Conservation (phyloP, 495 filamentous ascomycete species). For the Rostrohypoxylon terebratum region DNA sequence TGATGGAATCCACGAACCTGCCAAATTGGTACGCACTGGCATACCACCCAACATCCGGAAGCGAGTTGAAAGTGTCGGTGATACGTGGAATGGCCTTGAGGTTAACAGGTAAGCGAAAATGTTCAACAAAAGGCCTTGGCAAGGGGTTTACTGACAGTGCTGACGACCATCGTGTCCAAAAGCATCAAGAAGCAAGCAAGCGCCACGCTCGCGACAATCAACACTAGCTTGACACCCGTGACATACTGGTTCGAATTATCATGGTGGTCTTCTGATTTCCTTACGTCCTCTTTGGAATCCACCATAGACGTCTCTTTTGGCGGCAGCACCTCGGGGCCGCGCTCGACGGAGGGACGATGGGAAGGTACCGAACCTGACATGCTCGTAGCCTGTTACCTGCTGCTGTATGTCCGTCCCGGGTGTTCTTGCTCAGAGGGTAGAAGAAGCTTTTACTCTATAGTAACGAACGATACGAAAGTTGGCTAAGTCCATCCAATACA, state of each 20-base stretch:
- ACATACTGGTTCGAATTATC: background rate
- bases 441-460: no score
- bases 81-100: conserved; percentile 49
- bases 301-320: no score
- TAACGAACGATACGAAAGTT: no score
- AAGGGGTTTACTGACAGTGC: conserved; percentile 40
- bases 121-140: background rate
- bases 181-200: conserved; percentile 60
- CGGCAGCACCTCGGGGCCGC: no score
- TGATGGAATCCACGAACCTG: conserved; percentile 5
- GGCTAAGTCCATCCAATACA: no score
- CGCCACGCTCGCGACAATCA: conserved; percentile 33
- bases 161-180: conserved; percentile 60
- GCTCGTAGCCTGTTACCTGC: no score
- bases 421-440: no score
- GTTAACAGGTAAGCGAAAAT: background rate
- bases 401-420: no score
- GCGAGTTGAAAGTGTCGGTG: conserved; percentile 54
- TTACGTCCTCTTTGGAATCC: no score
- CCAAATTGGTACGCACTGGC: conserved; percentile 42
- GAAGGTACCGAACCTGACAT: no score
- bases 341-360: no score
- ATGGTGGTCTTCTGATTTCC: no score
- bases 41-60: conserved; percentile 64
- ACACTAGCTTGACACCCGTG: conserved; percentile 1